Evolutionary conservation across 805 yeast species (phyloP).

Genomic region (Candida methanosorbosa): DNA sequence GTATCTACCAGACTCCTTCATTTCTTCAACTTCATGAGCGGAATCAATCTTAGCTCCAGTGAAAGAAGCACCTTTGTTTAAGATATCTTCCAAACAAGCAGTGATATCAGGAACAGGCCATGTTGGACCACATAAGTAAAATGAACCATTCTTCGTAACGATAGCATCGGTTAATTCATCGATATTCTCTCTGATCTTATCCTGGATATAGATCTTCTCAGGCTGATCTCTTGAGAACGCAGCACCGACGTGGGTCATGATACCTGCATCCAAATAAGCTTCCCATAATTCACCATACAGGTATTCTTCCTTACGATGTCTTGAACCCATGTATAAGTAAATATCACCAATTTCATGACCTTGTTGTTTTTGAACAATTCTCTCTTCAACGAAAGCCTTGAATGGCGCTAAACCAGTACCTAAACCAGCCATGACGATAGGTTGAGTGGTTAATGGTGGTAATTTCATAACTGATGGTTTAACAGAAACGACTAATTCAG

Average conservation of each 20-base stretch:
- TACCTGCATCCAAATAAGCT: conserved; percentile 86
- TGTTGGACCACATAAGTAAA: conserved; percentile 97
- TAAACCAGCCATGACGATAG: conserved; percentile 92
- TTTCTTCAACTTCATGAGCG: conserved; percentile 76
- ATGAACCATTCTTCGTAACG: conserved; percentile 71
- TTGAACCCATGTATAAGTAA: conserved; percentile 82
- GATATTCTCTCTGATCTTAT: conserved; percentile 74
- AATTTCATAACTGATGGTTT: conserved; percentile 96
- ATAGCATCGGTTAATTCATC: conserved; percentile 71
- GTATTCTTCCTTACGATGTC: conserved; percentile 93
- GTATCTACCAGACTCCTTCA: conserved; percentile 89
- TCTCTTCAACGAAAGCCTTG: conserved; percentile 95
- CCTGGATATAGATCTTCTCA: conserved; percentile 90
- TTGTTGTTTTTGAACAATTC: conserved; percentile 84
- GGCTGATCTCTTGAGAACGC: conserved; percentile 98
- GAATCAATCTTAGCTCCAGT: conserved; percentile 64
- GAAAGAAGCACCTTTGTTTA: conserved; percentile 58
- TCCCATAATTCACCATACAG: conserved; percentile 97
- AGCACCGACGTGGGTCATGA: conserved; percentile 91
- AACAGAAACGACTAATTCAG: conserved; percentile 86
- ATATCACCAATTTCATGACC: conserved; percentile 87
- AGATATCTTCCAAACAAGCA: conserved; percentile 77
- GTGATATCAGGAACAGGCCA: conserved; percentile 99
- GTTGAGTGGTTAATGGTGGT: conserved; percentile 80
- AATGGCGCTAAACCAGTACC: conserved; percentile 98